phyloP scores from a whole-genome alignment of 2,329 filamentous ascomycete genomes.

The Neopestalotiopsis rosae region DNA sequence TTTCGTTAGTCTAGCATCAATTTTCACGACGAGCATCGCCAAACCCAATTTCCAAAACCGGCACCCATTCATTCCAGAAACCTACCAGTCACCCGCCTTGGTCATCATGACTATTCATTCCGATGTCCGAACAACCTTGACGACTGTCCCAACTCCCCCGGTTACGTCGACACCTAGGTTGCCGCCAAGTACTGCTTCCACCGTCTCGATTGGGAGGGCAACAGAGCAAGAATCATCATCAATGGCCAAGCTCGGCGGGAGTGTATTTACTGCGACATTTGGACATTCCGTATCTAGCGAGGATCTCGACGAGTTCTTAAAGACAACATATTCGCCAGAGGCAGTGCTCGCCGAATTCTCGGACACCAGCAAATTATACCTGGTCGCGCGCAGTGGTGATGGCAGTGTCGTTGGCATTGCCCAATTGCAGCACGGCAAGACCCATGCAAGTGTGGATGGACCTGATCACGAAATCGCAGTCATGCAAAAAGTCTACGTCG shows the following conservation, averaged over 20 bases:
- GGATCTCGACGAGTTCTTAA: slow-evolving; percentile 31
- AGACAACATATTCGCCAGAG: slow-evolving; percentile 26
- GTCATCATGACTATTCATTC: slow-evolving; percentile 1
- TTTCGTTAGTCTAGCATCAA: too few species aligned
- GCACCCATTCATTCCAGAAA: too few species aligned
- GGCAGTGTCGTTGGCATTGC: slow-evolving; percentile 31
- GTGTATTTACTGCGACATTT: slow-evolving; percentile 33
- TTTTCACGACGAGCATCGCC: too few species aligned
- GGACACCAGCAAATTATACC: slow-evolving; percentile 26
- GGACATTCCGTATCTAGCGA: slow-evolving; percentile 28
- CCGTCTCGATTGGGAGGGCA: slow-evolving; percentile 1
- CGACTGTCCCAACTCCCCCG: slow-evolving; percentile 11
- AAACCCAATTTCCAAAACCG: too few species aligned
- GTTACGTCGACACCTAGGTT: background rate
- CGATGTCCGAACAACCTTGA: background rate
- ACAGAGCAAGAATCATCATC: slow-evolving; percentile 27
- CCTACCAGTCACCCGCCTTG: too few species aligned
- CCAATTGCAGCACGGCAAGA: slow-evolving; percentile 30
- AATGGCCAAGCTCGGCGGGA: slow-evolving; percentile 32
- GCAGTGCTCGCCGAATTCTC: slow-evolving; percentile 27
- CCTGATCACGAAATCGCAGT: slow-evolving; percentile 23
- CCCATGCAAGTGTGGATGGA: slow-evolving; percentile 27
- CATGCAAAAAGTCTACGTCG: slow-evolving; percentile 35
- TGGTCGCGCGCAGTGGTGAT: slow-evolving; percentile 27
- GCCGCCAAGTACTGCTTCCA: background rate